These are phyloP conservation scores for Astrephomene gubernaculifera DNA, from an alignment of 139 green algal genomes.

Conservation along the genomic window DNA sequence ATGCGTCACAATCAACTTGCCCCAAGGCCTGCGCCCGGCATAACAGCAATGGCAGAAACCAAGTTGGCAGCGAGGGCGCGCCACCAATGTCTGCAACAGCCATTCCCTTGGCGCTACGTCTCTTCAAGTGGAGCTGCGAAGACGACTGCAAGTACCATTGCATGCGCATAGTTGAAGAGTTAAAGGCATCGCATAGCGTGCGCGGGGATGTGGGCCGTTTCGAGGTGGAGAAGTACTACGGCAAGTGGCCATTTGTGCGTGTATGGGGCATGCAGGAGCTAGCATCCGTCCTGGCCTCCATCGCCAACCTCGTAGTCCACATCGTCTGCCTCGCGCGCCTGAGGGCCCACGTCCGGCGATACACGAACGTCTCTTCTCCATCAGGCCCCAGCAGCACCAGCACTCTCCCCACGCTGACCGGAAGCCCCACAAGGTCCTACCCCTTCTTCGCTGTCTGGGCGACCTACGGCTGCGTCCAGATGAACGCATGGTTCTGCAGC, in stretches of 20 bases:
- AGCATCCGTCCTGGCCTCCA: constrained; percentile 75
- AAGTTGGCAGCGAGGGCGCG: too few relatives aligned
- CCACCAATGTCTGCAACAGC: background rate
- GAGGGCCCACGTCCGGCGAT: background rate
- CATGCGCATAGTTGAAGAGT: constrained; percentile 73
- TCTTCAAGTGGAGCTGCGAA: constrained; percentile 48
- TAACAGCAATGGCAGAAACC: too few relatives aligned
- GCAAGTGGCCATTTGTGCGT: constrained; percentile 91
- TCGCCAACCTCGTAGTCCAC: constrained; percentile 83
- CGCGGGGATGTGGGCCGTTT: background rate
- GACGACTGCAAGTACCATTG: constrained; percentile 79
- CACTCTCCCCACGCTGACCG: too few relatives aligned
- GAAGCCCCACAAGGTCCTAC: too few relatives aligned
- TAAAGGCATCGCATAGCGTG: background rate
- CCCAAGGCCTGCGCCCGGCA: too few relatives aligned
- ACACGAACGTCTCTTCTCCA: too few relatives aligned
- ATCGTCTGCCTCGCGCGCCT: constrained; percentile 47
- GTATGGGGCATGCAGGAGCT: constrained; percentile 81
- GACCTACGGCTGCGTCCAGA: constrained; percentile 62
- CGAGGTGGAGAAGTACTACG: constrained; percentile 79
- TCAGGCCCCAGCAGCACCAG: too few relatives aligned
- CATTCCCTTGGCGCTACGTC: background rate
- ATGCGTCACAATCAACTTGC: too few relatives aligned
- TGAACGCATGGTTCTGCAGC: constrained; percentile 85
- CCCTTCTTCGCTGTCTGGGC: constrained; percentile 71